A percentile compares a stretch with the other conserved stretches of the same genome.
phyloP scores from a whole-genome alignment of 148 eudicot species.

The Camellia sinensis region DNA sequence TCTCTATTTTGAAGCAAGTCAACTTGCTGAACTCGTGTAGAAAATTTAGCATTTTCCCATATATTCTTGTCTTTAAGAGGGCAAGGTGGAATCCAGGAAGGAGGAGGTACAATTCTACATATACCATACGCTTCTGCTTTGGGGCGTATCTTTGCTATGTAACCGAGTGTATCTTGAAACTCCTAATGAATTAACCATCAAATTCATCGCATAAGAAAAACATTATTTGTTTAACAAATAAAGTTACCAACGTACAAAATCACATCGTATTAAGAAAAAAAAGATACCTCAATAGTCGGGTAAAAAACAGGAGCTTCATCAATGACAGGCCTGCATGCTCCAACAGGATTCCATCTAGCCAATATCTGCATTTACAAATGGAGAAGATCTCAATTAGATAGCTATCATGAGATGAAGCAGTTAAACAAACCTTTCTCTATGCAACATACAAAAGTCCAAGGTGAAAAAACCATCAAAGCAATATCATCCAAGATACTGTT shows the following conservation, averaged over 20 bases:
- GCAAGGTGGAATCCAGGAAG: conserved; percentile 62
- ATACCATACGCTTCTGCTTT: conserved; percentile 59
- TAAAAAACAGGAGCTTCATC: conserved; percentile 58
- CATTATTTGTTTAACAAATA: not conserved
- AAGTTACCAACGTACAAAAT: not conserved
- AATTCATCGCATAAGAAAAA: not conserved
- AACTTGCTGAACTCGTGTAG: conserved; percentile 58
- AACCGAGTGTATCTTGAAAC: conserved; percentile 59
- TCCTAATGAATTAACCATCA: conserved; percentile 31
- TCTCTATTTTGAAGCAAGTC: conserved; percentile 71
- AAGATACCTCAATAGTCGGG: conserved; percentile 56
- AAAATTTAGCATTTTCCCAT: conserved; percentile 50
- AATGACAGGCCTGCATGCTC: conserved; percentile 45
- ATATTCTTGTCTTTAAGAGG: conserved; percentile 43
- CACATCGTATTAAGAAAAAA: conserved; percentile 1
- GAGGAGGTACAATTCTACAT: conserved; percentile 65
- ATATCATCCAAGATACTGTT: not conserved
- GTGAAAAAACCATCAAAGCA: not conserved
- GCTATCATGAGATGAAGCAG: not conserved
- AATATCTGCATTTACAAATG: conserved; percentile 29
- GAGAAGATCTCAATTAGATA: not conserved
- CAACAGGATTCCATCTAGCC: conserved; percentile 56
- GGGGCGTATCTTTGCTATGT: conserved; percentile 51
- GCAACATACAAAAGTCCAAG: not conserved
- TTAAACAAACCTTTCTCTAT: not conserved